These are phyloP conservation scores for Pezicula neosporulosa DNA, from an alignment of 2,329 filamentous ascomycete genomes.

Conservation along the genomic window DNA sequence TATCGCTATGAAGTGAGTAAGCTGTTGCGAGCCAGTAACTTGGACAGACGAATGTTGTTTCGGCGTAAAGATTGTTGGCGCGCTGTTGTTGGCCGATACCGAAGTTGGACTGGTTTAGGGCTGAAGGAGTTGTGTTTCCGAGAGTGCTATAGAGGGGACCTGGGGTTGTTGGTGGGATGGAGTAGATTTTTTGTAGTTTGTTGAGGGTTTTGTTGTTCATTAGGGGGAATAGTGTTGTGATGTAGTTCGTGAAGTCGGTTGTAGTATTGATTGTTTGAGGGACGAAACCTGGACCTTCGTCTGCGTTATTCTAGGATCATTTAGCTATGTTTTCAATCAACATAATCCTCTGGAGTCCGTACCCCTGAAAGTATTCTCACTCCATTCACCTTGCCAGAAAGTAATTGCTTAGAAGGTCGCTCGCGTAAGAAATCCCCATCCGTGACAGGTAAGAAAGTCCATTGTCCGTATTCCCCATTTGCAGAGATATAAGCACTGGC, in stretches of 20 bases:
- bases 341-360: conserved; percentile 13
- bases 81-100: conserved; percentile 47
- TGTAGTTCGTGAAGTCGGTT: conserved; percentile 34
- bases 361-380: conserved; percentile 15
- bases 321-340: conserved; percentile 20
- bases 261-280: conserved; percentile 40
- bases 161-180: conserved; percentile 14
- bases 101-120: conserved; percentile 38
- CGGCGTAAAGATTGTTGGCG: conserved; percentile 45
- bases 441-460: conserved; percentile 33
- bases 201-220: conserved; percentile 35
- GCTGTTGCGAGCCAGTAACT: conserved; percentile 48
- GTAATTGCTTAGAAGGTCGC: conserved; percentile 27
- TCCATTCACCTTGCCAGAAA: conserved; percentile 27
- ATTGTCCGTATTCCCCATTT: conserved; percentile 18
- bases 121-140: conserved; percentile 32
- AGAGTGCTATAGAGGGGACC: conserved; percentile 27
- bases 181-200: conserved; percentile 18
- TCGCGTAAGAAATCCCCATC: conserved; percentile 29
- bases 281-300: conserved; percentile 45
- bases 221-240: conserved; percentile 36
- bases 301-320: conserved; percentile 40
- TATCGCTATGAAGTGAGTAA: conserved; percentile 29
- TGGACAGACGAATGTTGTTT: conserved; percentile 50
- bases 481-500: conserved; percentile 19